Evolutionary conservation across 2,329 filamentous ascomycete genomes (phyloP), one percentile per base, ranked within the genome.

Genomic region (Madurella fahalii): DNA sequence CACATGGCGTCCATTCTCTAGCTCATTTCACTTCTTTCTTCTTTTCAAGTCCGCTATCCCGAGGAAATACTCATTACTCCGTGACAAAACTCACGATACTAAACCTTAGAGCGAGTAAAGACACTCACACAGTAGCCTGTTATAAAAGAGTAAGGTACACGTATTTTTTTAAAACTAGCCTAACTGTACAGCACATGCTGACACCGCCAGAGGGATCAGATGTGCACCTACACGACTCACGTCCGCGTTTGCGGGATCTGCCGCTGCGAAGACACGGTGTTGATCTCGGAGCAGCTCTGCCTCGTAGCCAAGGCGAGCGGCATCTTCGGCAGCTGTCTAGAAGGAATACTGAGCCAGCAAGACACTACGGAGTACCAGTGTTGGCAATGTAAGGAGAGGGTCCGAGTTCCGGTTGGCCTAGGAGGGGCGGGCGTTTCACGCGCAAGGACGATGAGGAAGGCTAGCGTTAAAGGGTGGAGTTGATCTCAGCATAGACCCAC

Each of bases 181-280:
- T 25, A 25, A 25, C 7, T 25, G 4, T 25, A 7, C 25, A 25
- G 25, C 25, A 7, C 25, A 25, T 25, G 25, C 34, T 37, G 9
- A 37, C 11, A 4, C 34, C 4, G 9, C 34, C 11, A 9, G 34
- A 34, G 18, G 18, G 43, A 17, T 3, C n/a, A 64, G 37, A 74
- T 74, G 72, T 75, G 73, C 55, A 67, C 65, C 57, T 74, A 72
- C 63, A 65, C 71, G 25, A 69, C 65, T 18, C 72, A 75, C 62
- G 57, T 72, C 37, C 67, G 68, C 53, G 54, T 68, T 52, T 75
- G 72, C 63, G 62, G 61, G 47, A 44, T 62, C 54, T 75, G 72
- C 63, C 57, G 59, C 30, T 58, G 59, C 17, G 67, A 74, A 57
- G 70, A 74, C 42, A 74, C 68, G 0, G 69, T 75, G 9, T 67